These are phyloP conservation scores for Hymenochaete sp. DNA, from an alignment of 1,284 basidiomycete species.

Conservation along the genomic window DNA sequence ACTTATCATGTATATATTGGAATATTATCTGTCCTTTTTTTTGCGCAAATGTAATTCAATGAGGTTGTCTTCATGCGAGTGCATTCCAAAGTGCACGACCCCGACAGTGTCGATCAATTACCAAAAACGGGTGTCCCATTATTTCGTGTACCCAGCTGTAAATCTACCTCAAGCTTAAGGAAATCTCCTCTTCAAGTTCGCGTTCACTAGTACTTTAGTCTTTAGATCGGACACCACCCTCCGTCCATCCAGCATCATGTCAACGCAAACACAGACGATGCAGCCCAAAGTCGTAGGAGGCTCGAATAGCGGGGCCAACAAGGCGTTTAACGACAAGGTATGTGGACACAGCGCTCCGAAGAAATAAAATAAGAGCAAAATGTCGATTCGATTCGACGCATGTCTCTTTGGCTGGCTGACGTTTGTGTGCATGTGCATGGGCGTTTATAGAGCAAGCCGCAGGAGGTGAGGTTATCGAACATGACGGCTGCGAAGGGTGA, in stretches of 20 bases:
- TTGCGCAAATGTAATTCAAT: too few species aligned
- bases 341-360: too few species aligned
- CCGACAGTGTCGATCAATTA: too few species aligned
- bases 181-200: neutral
- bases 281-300: constrained; percentile 30
- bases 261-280: constrained; percentile 32
- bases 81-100: too few species aligned
- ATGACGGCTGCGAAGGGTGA: constrained; percentile 93
- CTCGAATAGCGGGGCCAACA: constrained; percentile 43
- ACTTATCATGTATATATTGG: constrained; percentile 27
- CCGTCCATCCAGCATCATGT: constrained; percentile 21
- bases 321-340: constrained; percentile 79
- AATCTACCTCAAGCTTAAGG: constrained; percentile 5
- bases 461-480: constrained; percentile 91
- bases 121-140: too few species aligned
- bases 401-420: constrained; percentile 19
- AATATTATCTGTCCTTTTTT: neutral
- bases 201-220: constrained; percentile 6
- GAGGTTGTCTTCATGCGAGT: too few species aligned
- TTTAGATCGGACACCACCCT: neutral
- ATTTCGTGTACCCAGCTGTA: constrained; percentile 2
- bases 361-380: neutral
- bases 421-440: too few species aligned
- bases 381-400: constrained; percentile 1
- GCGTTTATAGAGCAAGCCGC: constrained; percentile 67